phyloP scores from a whole-genome alignment of 2,329 filamentous ascomycete genomes.

The Tolypocladium nubicola region DNA sequence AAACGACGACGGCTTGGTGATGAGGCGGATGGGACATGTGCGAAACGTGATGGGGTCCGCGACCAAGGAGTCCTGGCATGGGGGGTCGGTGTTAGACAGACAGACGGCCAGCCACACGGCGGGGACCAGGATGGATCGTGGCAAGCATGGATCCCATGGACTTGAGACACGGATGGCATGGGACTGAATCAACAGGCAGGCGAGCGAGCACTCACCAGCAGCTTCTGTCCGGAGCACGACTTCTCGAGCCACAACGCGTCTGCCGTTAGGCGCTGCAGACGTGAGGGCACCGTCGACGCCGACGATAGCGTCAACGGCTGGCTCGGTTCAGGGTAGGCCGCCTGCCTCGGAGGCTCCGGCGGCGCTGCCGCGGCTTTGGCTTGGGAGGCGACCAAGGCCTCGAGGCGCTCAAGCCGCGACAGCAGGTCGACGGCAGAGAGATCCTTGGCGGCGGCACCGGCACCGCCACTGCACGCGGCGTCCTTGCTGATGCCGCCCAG shows the following conservation, averaged over 20 bases:
- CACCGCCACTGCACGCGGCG: neutral
- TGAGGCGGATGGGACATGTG: slow-evolving; percentile 20
- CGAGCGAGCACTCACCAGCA: slow-evolving; percentile 14
- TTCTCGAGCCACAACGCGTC: slow-evolving; percentile 23
- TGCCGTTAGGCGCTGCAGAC: slow-evolving; percentile 20
- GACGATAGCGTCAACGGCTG: slow-evolving; percentile 6
- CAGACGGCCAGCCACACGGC: neutral
- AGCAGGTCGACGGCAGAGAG: slow-evolving; percentile 11
- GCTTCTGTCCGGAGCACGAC: slow-evolving; percentile 17
- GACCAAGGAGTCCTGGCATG: slow-evolving; percentile 15
- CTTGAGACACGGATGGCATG: neutral
- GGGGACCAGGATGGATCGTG: neutral
- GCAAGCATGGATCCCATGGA: neutral
- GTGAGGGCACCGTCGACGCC: slow-evolving; percentile 13
- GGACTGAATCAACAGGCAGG: neutral
- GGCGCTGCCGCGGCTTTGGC: neutral
- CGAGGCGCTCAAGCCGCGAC: slow-evolving; percentile 11
- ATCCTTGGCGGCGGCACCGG: slow-evolving; percentile 5
- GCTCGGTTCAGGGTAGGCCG: neutral
- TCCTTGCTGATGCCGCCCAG: neutral
- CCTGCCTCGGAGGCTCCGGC: neutral
- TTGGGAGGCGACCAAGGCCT: slow-evolving; percentile 9
- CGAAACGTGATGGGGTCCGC: slow-evolving; percentile 21
- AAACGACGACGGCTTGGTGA: slow-evolving; percentile 19
- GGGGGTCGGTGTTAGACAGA: slow-evolving; percentile 3